A percentile compares a stretch with the other conserved stretches of the same genome.
Conservation (phyloP, 306 rosid species). For the Cicer arietinum region DNA sequence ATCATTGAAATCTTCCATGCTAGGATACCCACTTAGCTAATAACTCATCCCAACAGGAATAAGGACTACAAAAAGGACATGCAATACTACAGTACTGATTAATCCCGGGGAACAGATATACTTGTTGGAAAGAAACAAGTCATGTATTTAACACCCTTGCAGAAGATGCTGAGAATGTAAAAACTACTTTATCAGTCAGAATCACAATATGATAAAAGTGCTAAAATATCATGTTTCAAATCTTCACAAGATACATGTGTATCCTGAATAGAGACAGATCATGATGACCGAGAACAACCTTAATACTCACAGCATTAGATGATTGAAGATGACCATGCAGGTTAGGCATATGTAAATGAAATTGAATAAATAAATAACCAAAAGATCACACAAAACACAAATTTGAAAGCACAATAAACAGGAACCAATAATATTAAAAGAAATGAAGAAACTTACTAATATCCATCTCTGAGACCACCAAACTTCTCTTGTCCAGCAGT, state of each 20-base stretch:
- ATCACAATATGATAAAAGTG: background rate
- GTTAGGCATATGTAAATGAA: background rate
- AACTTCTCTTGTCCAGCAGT: conserved; percentile 79
- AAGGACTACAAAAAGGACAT: background rate
- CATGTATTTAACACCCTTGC: background rate
- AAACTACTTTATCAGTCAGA: background rate
- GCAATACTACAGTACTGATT: background rate
- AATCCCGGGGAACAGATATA: background rate
- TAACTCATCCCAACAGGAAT: background rate
- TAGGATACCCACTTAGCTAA: background rate
- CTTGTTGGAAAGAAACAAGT: background rate
- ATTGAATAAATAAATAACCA: background rate
- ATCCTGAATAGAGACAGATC: background rate
- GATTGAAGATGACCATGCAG: background rate
- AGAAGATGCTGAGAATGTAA: background rate
- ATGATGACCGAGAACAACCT: background rate
- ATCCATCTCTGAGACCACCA: conserved; percentile 78
- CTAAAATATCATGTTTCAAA: background rate
- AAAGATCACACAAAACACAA: background rate
- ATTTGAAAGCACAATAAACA: no score
- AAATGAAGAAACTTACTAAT: conserved; percentile 50
- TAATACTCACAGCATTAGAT: background rate
- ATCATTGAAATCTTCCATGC: no score
- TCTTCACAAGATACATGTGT: background rate
- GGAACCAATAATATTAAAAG: no score